phyloP scores from a whole-genome alignment of 2,329 filamentous ascomycete genomes.

The Clarireedia paspali region DNA sequence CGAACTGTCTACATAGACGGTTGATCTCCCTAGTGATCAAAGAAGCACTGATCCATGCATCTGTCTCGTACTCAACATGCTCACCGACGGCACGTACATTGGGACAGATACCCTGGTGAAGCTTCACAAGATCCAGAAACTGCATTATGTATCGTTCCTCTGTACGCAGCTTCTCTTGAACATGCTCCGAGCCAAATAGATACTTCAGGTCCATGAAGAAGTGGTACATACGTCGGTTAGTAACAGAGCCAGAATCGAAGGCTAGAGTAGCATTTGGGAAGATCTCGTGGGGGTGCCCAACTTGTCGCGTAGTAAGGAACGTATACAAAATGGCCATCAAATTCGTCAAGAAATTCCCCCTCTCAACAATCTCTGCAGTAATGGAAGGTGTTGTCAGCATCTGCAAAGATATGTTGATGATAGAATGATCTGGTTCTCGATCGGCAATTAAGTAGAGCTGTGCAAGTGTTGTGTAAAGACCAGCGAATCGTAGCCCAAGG shows the following conservation, averaged over 20 bases:
- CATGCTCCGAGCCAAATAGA: slow-evolving; percentile 79
- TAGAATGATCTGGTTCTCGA: slow-evolving; percentile 93
- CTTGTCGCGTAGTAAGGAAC: slow-evolving; percentile 91
- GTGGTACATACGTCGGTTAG: slow-evolving; percentile 92
- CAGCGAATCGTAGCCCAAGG: slow-evolving; percentile 85
- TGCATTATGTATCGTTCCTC: slow-evolving; percentile 87
- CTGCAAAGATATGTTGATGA: slow-evolving; percentile 94
- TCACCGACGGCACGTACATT: slow-evolving; percentile 88
- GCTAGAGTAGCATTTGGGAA: slow-evolving; percentile 79
- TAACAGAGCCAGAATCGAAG: slow-evolving; percentile 90
- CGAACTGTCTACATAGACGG: slow-evolving; percentile 78
- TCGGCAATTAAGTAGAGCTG: slow-evolving; percentile 95
- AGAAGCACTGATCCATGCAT: slow-evolving; percentile 95
- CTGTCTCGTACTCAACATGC: slow-evolving; percentile 96
- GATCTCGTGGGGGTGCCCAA: slow-evolving; percentile 86
- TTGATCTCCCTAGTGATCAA: slow-evolving; percentile 94
- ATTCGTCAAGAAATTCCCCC: slow-evolving; percentile 92
- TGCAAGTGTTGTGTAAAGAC: slow-evolving; percentile 85
- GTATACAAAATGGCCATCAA: slow-evolving; percentile 96
- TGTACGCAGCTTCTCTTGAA: slow-evolving; percentile 74
- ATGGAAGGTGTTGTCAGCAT: slow-evolving; percentile 97
- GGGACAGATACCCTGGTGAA: slow-evolving; percentile 95
- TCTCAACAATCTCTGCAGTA: slow-evolving; percentile 87
- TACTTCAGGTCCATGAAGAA: slow-evolving; percentile 95
- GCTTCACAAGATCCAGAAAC: slow-evolving; percentile 89